phyloP scores from a whole-genome alignment of 1,284 basidiomycete species.

The Cryptococcus sp. region DNA sequence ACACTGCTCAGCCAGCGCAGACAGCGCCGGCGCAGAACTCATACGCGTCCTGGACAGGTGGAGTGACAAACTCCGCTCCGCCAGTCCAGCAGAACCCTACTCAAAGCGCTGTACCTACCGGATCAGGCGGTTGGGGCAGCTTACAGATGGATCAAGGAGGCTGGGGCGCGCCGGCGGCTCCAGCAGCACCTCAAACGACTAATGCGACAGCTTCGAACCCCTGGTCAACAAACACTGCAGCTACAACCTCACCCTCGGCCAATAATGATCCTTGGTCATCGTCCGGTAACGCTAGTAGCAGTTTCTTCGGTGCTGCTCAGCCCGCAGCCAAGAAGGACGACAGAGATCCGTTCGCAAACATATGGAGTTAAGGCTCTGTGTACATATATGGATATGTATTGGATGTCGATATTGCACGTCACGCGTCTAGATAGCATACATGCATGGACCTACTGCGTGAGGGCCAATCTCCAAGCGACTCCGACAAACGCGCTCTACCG shows the following conservation, averaged over 20 bases:
- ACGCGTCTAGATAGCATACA: too few species aligned
- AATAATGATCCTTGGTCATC: conserved; percentile 2
- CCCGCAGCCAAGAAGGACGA: conserved; percentile 38
- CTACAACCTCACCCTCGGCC: conserved; percentile 29
- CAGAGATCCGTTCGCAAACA: conserved; percentile 42
- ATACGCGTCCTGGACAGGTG: conserved; percentile 43
- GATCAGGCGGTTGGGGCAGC: conserved; percentile 30
- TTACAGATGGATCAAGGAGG: conserved; percentile 40
- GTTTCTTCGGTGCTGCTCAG: conserved; percentile 15
- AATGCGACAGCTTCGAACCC: background rate
- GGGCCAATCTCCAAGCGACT: too few species aligned
- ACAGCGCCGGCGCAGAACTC: conserved; percentile 22
- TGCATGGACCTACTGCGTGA: too few species aligned
- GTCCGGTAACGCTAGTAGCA: conserved; percentile 2
- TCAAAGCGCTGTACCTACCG: conserved; percentile 23
- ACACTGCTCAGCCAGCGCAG: conserved; percentile 12
- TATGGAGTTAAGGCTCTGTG: conserved; percentile 24
- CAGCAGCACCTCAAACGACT: background rate
- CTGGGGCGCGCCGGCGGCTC: conserved; percentile 31
- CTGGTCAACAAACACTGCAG: conserved; percentile 7
- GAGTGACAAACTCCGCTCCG: conserved; percentile 33
- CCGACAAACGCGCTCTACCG: too few species aligned
- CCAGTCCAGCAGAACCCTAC: conserved; percentile 24
- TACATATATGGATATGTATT: too few species aligned
- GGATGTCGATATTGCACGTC: too few species aligned